Evolutionary conservation across 176 grass and related monocot species (phyloP).

Genomic region (Canna indica): DNA sequence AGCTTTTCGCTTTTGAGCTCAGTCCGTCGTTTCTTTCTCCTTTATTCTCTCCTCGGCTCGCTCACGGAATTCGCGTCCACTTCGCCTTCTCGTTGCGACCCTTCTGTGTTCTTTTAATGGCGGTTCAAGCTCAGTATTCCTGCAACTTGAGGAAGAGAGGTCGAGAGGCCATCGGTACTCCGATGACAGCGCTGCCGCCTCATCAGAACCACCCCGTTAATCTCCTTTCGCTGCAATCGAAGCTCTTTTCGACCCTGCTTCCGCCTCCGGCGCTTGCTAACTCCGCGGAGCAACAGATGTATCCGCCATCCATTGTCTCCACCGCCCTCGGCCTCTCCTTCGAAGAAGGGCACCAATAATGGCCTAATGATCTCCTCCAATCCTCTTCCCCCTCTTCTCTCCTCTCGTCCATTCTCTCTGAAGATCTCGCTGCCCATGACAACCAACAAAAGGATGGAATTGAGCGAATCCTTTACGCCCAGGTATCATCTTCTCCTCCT

Average conservation of each 20-base stretch:
- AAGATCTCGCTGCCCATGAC: not conserved
- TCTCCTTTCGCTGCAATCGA: not conserved
- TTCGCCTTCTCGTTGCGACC: too few species aligned
- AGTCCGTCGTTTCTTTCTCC: not conserved
- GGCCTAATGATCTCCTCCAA: too few species aligned
- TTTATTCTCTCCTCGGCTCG: not conserved
- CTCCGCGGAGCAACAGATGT: not conserved
- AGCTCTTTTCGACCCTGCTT: not conserved
- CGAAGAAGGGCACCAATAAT: not conserved
- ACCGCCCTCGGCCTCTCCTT: constrained; percentile 1
- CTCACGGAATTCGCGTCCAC: too few species aligned
- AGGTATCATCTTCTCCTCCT: not conserved
- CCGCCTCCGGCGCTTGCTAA: not conserved
- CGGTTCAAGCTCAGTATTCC: not conserved
- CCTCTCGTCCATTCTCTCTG: not conserved
- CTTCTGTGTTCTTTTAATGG: too few species aligned
- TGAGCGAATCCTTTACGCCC: not conserved
- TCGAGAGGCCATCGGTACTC: not conserved
- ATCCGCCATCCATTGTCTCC: constrained; percentile 6
- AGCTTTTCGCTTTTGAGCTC: not conserved
- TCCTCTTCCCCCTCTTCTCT: not conserved
- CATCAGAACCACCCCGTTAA: not conserved
- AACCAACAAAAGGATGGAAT: constrained; percentile 1
- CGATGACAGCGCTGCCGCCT: not conserved
- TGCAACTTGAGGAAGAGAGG: not conserved